Percentiles rank a stretch among this genome's conserved stretches.
phyloP scores from a whole-genome alignment of 208 protist genomes.

The Wallacemonas sp. region DNA sequence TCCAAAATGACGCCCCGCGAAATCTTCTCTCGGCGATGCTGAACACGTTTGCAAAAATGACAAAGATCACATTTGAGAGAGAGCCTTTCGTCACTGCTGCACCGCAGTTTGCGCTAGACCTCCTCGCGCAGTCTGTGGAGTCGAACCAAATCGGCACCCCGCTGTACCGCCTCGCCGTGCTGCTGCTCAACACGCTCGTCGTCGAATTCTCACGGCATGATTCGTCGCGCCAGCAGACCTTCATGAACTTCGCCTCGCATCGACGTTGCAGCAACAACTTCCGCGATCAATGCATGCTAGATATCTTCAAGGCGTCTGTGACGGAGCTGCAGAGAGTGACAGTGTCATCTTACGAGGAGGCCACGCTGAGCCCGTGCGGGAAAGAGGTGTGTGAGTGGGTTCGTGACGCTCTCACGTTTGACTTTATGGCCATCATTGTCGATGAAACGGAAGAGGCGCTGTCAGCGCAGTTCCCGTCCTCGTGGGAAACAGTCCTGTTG shows the following conservation, averaged over 20 bases:
- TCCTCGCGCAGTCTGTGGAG: slow-evolving; percentile 34
- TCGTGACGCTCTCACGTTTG: slow-evolving; percentile 63
- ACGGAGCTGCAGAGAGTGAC: slow-evolving; percentile 43
- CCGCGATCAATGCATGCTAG: slow-evolving; percentile 57
- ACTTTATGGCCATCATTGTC: slow-evolving; percentile 86
- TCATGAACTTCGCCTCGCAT: slow-evolving; percentile 73
- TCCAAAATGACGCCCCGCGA: slow-evolving; percentile 54
- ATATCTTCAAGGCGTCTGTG: slow-evolving; percentile 53
- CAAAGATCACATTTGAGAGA: slow-evolving; percentile 69
- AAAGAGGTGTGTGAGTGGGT: slow-evolving; percentile 56
- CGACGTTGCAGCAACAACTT: slow-evolving; percentile 84
- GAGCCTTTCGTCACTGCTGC: slow-evolving; percentile 52
- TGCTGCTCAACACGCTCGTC: slow-evolving; percentile 61
- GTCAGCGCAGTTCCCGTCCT: slow-evolving; percentile 70
- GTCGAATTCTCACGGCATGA: slow-evolving; percentile 74
- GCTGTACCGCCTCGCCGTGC: slow-evolving; percentile 36
- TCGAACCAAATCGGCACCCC: slow-evolving; percentile 18
- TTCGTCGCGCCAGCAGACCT: slow-evolving; percentile 59
- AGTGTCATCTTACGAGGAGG: not conserved
- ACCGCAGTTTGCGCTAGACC: slow-evolving; percentile 47
- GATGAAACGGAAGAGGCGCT: slow-evolving; percentile 83
- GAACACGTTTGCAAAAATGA: slow-evolving; percentile 55
- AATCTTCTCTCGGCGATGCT: slow-evolving; percentile 64
- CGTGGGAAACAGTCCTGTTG: slow-evolving; percentile 65
- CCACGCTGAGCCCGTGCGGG: slow-evolving; percentile 15